Evolutionary conservation across 2,329 filamentous ascomycete species (phyloP).

Genomic region (Monascus ruber): DNA sequence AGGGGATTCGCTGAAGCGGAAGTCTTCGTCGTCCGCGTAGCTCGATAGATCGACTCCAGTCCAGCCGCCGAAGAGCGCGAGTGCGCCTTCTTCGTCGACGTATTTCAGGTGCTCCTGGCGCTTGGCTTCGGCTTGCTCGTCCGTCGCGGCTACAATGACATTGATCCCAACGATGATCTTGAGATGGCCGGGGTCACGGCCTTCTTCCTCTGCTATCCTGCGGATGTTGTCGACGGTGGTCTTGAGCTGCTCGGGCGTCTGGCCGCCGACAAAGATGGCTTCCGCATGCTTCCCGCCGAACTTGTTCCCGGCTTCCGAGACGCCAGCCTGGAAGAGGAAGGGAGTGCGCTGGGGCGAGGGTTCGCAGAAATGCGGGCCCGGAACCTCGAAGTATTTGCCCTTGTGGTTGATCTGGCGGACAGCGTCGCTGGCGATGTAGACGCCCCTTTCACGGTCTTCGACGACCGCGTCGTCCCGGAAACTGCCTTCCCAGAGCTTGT

Average conservation of each 20-base stretch:
- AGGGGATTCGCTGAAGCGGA: conserved; percentile 31
- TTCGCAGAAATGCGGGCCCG: conserved; percentile 35
- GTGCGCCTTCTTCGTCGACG: conserved; percentile 33
- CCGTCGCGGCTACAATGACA: conserved; percentile 34
- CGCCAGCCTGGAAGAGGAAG: conserved; percentile 38
- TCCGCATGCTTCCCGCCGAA: conserved; percentile 37
- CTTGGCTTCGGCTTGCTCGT: conserved; percentile 33
- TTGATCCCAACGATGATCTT: conserved; percentile 36
- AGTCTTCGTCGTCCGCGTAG: conserved; percentile 35
- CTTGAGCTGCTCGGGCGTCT: conserved; percentile 31
- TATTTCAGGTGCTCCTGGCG: conserved; percentile 32
- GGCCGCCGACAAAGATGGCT: conserved; percentile 37
- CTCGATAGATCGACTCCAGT: conserved; percentile 34
- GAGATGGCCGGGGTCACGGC: conserved; percentile 29
- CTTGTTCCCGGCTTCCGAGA: conserved; percentile 33
- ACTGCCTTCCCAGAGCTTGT: conserved; percentile 43
- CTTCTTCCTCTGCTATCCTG: conserved; percentile 24
- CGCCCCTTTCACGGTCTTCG: conserved; percentile 6
- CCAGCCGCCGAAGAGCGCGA: conserved; percentile 38
- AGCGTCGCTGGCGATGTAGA: conserved; percentile 22
- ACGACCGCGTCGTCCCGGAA: conserved; percentile 35
- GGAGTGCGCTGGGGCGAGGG: conserved; percentile 38
- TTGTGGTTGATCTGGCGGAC: conserved; percentile 29
- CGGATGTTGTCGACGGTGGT: conserved; percentile 33
- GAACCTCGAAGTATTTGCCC: conserved; percentile 32